Evolutionary conservation across 139 green algal genomes (phyloP), one percentile per base, ranked within the genome.

Genomic region (Tetraselmis striata): DNA sequence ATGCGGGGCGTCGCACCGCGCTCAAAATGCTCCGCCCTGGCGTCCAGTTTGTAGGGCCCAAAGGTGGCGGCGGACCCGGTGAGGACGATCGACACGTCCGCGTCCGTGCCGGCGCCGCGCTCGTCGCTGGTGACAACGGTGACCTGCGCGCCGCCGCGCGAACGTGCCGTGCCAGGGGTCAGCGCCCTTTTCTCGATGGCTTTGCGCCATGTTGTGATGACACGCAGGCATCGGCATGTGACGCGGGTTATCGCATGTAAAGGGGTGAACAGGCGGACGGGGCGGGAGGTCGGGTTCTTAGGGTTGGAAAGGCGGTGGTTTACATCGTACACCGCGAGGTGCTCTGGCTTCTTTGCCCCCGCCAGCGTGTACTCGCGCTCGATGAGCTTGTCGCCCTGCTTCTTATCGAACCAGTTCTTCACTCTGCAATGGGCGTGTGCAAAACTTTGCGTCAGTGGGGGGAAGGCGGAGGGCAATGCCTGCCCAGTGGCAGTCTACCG

Each of bases 11-110:
- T 5, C 18, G 45, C 18, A 67, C 88, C 90, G 0, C 90, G 85
- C 84, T 91, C 84, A 84, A 95, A 95, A 59, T 91, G 82, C 77
- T 92, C 89, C 1, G 87, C 83, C 45, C 84, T 81, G 0, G 89
- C 90, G 1, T 89, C 87, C 58, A 95, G 84, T 5, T 82, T 77
- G 22, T 85, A 28, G 1, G 59, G 30, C 26, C 87, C 80, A 30
- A 84, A 92, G 83, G 82, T 85, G 28, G 88, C 91, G 0, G 77
- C 23, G 23, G 85, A 83, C 76, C 91, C 91, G 59, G 91, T 88
- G 78, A 94, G 81, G 11, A 75, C 59, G 1, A 93, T 45, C 27
- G 79, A 88, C 24, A 93, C 86, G 23, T 89, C 86, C 1, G 83
- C 84, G 45, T 91, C 86, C 2, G 87, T 91, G 32, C 85, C 85